Percentiles rank a stretch among this genome's conserved stretches.
Evolutionary conservation across 805 yeast genomes (phyloP).

Genomic region (Lachancea fermentati): DNA sequence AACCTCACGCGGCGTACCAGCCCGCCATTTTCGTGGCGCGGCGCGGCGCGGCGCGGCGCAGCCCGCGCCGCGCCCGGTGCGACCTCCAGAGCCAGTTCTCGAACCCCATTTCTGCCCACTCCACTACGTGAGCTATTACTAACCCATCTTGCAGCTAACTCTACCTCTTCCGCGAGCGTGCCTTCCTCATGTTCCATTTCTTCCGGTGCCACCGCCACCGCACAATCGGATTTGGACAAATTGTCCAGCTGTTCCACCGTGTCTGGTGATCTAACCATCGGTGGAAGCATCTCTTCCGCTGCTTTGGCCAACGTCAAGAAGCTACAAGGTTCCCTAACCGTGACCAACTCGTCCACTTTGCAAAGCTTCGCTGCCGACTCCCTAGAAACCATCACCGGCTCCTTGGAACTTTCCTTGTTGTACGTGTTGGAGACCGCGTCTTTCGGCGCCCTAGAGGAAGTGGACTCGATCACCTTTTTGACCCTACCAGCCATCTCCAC

Average conservation of each 20-base stretch:
- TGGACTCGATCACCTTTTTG: slow-evolving; percentile 72
- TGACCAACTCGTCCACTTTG: slow-evolving; percentile 61
- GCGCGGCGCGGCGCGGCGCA: too few species aligned
- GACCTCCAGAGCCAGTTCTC: too few species aligned
- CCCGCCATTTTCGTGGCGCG: too few species aligned
- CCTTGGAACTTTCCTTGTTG: slow-evolving; percentile 54
- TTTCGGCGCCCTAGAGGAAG: slow-evolving; percentile 74
- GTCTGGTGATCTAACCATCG: slow-evolving; percentile 69
- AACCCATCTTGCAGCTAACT: slow-evolving; percentile 30
- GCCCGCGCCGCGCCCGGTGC: too few species aligned
- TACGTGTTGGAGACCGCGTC: slow-evolving; percentile 62
- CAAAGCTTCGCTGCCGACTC: slow-evolving; percentile 69
- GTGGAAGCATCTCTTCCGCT: slow-evolving; percentile 59
- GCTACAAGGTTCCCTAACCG: slow-evolving; percentile 68
- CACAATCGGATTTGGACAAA: slow-evolving; percentile 70
- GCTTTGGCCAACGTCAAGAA: slow-evolving; percentile 70
- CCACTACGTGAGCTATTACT: background rate
- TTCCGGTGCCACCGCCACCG: slow-evolving; percentile 62
- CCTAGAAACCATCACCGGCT: slow-evolving; percentile 68
- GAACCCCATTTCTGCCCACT: background rate
- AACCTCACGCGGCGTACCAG: too few species aligned
- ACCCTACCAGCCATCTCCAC: slow-evolving; percentile 79
- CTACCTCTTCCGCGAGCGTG: slow-evolving; percentile 41
- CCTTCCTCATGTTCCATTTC: slow-evolving; percentile 63
- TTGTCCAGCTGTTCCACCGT: slow-evolving; percentile 72